A percentile compares a stretch with the other conserved stretches of the same genome.
phyloP scores from a whole-genome alignment of 2,329 filamentous ascomycete genomes.

The Leptographium wingfieldii region DNA sequence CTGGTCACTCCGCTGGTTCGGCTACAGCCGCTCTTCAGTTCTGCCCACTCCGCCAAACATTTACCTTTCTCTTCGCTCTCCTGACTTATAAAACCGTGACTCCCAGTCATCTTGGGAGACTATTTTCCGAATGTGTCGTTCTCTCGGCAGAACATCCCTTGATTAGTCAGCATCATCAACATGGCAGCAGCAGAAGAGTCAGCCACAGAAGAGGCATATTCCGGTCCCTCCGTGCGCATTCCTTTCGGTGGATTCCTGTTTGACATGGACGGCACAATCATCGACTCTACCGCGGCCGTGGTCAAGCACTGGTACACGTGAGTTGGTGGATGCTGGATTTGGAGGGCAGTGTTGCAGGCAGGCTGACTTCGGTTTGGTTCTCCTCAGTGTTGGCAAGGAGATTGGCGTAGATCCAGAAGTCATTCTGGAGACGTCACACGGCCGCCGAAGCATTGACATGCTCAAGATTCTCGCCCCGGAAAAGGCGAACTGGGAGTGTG shows the following conservation, averaged over 20 bases:
- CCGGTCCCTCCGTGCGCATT: constrained; percentile 30
- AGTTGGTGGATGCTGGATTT: constrained; percentile 14
- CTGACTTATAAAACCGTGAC: not conserved
- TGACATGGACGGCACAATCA: constrained; percentile 75
- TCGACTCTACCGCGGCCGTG: constrained; percentile 67
- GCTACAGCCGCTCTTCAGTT: not conserved
- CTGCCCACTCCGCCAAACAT: not conserved
- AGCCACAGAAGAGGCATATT: constrained; percentile 13
- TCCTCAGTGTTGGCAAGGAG: constrained; percentile 58
- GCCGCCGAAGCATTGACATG: constrained; percentile 77
- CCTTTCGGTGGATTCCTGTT: constrained; percentile 49
- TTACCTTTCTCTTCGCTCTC: not conserved
- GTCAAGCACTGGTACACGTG: constrained; percentile 65
- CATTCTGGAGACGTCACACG: constrained; percentile 85
- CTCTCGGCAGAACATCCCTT: not conserved
- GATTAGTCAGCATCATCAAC: not conserved
- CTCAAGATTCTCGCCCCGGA: constrained; percentile 67
- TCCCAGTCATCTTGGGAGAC: not conserved
- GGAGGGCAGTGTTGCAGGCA: not conserved
- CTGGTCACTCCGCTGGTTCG: constrained; percentile 7
- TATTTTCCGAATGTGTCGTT: not conserved
- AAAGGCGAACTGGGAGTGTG: constrained; percentile 88
- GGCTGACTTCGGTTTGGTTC: not conserved
- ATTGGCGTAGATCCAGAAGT: constrained; percentile 73
- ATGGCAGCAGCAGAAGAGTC: constrained; percentile 1